Evolutionary conservation across 2,329 filamentous ascomycete genomes (phyloP), one percentile per base, ranked within the genome.

Genomic region (Fusarium metavorans): DNA sequence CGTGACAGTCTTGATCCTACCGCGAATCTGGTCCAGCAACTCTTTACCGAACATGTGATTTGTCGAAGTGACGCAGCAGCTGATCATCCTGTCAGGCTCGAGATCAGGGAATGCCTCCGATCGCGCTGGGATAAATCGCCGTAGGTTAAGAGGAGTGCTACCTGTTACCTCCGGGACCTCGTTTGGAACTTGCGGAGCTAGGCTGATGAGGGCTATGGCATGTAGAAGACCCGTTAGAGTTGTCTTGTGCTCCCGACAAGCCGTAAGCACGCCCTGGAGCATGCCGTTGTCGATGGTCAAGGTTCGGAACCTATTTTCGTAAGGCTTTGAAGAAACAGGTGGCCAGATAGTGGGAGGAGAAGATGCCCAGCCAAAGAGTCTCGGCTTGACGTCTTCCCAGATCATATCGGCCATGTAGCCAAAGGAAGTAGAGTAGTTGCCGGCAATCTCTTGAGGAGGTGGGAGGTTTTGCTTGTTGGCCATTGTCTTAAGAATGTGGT

Each of bases 221-320:
- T 81, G 72, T 1, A 81, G 16, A 3, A 81, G 60, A 7, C 72
- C 78, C 5, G 80, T 81, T 1, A 81, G 20, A 1, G 78, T 81
- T 3, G 80, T 80, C 11, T 76, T 64, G 64, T 79, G 70, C 6
- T 60, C 20, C 2, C 43, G 23, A 16, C 43, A 48, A 48, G 43
- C 43, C 43, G 14, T 14, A 14, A 48, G 43, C 7, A 18, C 43
- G 9, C 23, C 43, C 43, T 48, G 43, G 0, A 48, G 23, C 43
- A 16, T 25, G 14, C 16, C 23, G 4, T 25, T 25, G 23, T 48
- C 7, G 4, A 48, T 48, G 5, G 23, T 18, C 23, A 48, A 25
- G 43, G 14, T 25, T 25, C 43, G 23, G 16, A 48, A 48, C 8
- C 43, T 48, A 8, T 23, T 48, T 18, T 48, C 43, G 5, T 48